phyloP scores from a whole-genome alignment of 2,329 filamentous ascomycete species.

The Fusarium oligoseptatum region DNA sequence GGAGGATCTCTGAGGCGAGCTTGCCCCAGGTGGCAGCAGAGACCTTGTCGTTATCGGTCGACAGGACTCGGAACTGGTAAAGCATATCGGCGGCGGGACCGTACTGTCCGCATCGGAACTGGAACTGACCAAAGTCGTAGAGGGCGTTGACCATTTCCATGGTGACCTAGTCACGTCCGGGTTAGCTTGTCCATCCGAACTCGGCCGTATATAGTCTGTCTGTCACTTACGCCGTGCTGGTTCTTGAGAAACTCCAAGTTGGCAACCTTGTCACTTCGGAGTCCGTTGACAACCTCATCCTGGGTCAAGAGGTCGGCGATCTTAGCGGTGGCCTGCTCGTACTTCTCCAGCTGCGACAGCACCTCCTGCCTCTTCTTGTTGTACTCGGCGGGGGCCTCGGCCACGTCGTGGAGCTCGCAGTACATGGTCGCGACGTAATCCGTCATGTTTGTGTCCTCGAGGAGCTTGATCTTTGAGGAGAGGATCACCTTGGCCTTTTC shows the following conservation, averaged over 20 bases:
- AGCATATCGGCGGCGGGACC: conserved; percentile 89
- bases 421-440: conserved; percentile 96
- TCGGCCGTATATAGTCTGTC: neutral
- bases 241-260: conserved; percentile 99
- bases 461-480: conserved; percentile 90
- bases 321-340: conserved; percentile 88
- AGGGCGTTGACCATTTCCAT: conserved; percentile 96
- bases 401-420: conserved; percentile 86
- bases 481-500: conserved; percentile 77
- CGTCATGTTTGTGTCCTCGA: conserved; percentile 98
- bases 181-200: conserved; percentile 41
- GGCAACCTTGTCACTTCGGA: conserved; percentile 96
- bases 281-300: conserved; percentile 89
- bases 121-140: conserved; percentile 96
- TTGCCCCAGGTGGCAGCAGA: conserved; percentile 97
- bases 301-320: conserved; percentile 88
- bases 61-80: conserved; percentile 97
- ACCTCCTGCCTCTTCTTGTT: conserved; percentile 91
- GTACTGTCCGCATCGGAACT: conserved; percentile 98
- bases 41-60: conserved; percentile 98
- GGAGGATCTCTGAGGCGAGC: conserved; percentile 94
- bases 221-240: conserved; percentile 81
- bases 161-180: conserved; percentile 71
- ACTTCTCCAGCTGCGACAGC: conserved; percentile 83
- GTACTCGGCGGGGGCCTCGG: conserved; percentile 86